Evolutionary conservation across 495 filamentous ascomycete genomes (phyloP), one percentile per base, ranked within the genome.

Genomic region (Neohortaea acidophila): DNA sequence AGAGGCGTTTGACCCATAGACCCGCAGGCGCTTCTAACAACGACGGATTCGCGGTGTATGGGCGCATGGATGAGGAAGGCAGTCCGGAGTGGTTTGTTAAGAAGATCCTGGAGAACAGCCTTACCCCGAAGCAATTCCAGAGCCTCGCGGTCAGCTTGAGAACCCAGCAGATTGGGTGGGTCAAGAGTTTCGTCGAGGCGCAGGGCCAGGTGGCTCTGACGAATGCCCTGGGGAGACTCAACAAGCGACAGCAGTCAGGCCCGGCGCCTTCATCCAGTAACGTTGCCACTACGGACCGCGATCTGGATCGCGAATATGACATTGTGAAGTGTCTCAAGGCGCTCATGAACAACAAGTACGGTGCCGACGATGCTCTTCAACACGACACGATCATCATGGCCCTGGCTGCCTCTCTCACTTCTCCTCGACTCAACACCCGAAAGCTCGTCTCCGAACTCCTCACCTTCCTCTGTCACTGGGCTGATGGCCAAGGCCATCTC

Each of bases 301-400:
- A 94, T 51, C 63, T 92, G 33, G 89, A 97, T 49, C 75, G 79
- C 37, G 89, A 97, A 62, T 94, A 96, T 59, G 89, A 96, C 52
- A 94, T 97, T 49, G 73, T 91, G 43, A 97, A 97, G 61, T 96
- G 91, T 60, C 58, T 97, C 35, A 97, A 96, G 60, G 83, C 84
- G 33, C 59, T 96, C 33, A 91, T 96, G 79, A 97, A 97, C 69
- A 97, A 92, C 68, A 93, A 93, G 53, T 96, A 87, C 59, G 89
- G 89, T 31, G 91, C 89, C 21, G 91, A 97, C 50, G 85, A 97
- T 69, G 89, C 91, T n/a, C 66, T 97, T 32, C 63, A 69, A 24
- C 89, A 97, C 56, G 79, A 89, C 51, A 76, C 82, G 49, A 80
- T 94, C 41, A 76, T 94, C 39, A 78, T 84, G 38, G 81, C 91